Base-by-base conservation (phyloP, 2,329 filamentous ascomycete species). In the Sordariomycetes sp. region DNA sequence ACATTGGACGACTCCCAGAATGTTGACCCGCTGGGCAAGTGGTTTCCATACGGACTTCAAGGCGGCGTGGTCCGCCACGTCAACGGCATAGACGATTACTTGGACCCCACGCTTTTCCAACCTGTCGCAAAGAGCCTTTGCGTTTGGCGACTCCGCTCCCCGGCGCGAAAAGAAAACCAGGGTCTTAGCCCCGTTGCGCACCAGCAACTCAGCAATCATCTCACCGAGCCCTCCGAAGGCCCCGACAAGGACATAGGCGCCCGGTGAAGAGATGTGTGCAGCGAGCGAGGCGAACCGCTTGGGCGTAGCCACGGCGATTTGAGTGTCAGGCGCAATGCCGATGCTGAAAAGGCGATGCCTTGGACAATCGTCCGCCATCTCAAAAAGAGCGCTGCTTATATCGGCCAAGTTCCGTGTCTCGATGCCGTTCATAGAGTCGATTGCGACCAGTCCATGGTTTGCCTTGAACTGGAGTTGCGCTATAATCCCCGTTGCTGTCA, bases 161-260 rank as follows among this genome's bases (percentile, higher is more conserved):
- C 74, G 76, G 42, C 81, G 73, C 12, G 78, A 82, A 1, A 83
- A 61, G 52, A 82, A 78, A 1, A 76, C 74, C 8, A 85, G 61
- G 57, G 79, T 67, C 20, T 68, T 72, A 1, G 74, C 81, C 1
- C 81, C 81, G 13, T 75, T 72, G 4, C 65, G 63, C n/a, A 71
- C 68, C 57, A 85, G 70, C 57, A 79, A 71, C 56, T 72, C 68
- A 2, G 79, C 74, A 42, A 84, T 75, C 61, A 73, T 76, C 36
- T 73, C 71, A 1, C 81, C 81, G 0, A 85, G 69, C 12, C 81
- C 81, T 17, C 80, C 79, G 0, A 82, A 70, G 1, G 80, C 79
- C 17, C 82, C 82, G 3, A 74, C 72, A 3, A 85, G 65, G 2
- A 84, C 62, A 58, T 84, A 85, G 1, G 78, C 76, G 34, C 32